Base-by-base conservation (phyloP, 1,139 yeast species). In the Pichia sp. region DNA sequence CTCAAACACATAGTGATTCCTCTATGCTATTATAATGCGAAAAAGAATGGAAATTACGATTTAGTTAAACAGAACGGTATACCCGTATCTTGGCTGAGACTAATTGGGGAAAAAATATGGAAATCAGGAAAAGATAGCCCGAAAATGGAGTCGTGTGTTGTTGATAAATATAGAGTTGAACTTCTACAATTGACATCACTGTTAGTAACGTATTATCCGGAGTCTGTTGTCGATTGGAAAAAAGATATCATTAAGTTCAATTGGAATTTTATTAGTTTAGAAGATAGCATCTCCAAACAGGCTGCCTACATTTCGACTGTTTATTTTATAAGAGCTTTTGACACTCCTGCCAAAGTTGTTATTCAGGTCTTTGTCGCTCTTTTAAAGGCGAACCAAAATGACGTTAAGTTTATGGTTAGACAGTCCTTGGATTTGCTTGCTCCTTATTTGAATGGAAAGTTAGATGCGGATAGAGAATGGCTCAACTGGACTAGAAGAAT, bases 401-500 rank as follows among this genome's bases (percentile, higher is more conserved):
- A 95, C 60, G 88, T 96, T 0, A 78, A 95, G 53, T 82, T 79
- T 58, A 73, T 93, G 64, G 96, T 91, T 0, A 81, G 85, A 62
- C 96, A 89, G 64, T 95, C 98, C 0, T 74, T 95, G 51, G 97
- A 91, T 62, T 74, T 87, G 6, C 72, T 95, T 44, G 97, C 98
- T 0, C 96, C 98, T 0, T 95, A 87, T 0, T 78, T 95, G 75
- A 83, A 89, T 1, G 79, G 78, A 55, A 75, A 96, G 51, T 79
- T 87, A 69, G 87, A 80, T 0, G 73, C 85, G 0, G 73, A 83
- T 0, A 82, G 87, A 13, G 79, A 85, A 48, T 95, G 99, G 99
- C 80, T 95, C 53, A 91, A 88, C 61, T 90, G 96, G 95, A 96
- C 97, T 0, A 82, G 97, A 58, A 77, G 97, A 52, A 95, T 91